phyloP scores from a whole-genome alignment of 2,329 filamentous ascomycete genomes.

The Colletotrichum acutatum region DNA sequence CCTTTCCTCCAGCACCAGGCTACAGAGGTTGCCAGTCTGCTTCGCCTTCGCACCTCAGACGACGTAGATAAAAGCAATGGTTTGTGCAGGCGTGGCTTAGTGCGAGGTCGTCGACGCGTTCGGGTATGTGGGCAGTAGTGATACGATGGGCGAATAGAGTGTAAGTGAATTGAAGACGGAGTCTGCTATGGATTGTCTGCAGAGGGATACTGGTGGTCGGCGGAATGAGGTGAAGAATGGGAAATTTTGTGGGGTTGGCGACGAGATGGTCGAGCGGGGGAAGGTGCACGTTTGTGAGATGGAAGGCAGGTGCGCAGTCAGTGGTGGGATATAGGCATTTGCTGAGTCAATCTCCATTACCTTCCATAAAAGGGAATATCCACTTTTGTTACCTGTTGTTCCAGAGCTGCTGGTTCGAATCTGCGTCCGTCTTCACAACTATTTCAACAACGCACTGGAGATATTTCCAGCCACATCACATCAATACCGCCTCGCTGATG shows the following conservation, averaged over 20 bases:
- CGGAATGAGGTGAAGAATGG: conserved; percentile 37
- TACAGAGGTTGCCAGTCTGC: conserved; percentile 12
- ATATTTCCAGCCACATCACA: not conserved
- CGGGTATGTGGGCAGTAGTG: not conserved
- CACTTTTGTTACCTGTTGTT: not conserved
- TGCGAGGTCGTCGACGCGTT: not conserved
- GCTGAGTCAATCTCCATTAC: conserved; percentile 7
- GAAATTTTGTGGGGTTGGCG: conserved; percentile 39
- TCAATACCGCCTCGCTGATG: not conserved
- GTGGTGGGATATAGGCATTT: not conserved
- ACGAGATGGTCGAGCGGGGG: conserved; percentile 47
- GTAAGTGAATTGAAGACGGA: conserved; percentile 16
- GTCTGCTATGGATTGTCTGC: conserved; percentile 1
- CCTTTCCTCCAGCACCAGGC: conserved; percentile 20
- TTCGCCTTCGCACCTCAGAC: not conserved
- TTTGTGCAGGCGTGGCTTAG: not conserved
- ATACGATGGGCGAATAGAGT: conserved; percentile 18
- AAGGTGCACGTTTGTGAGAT: conserved; percentile 24
- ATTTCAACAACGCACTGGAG: not conserved
- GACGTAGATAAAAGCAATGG: not conserved
- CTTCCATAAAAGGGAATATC: conserved; percentile 6
- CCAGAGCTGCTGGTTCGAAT: conserved; percentile 17
- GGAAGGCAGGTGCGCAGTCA: no score
- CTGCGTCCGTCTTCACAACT: not conserved
- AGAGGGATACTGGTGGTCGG: conserved; percentile 32